Conservation (phyloP, 2,329 filamentous ascomycete genomes). For the Aspergillus vadensis region DNA sequence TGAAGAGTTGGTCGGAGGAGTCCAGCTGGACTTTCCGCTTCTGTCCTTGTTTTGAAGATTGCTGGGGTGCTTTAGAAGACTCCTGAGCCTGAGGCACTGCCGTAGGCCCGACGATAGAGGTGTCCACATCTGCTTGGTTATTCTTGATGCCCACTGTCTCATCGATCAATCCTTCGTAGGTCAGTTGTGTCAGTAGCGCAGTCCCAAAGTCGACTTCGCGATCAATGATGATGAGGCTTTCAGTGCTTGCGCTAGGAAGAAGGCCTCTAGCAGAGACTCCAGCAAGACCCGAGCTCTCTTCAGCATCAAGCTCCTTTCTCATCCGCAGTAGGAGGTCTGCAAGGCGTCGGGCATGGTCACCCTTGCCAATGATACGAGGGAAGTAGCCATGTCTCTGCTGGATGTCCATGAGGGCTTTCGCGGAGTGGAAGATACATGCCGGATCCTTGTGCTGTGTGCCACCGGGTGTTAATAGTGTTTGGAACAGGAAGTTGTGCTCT, state of each 20-base stretch:
- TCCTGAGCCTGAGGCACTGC: slow-evolving; percentile 57
- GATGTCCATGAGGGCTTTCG: slow-evolving; percentile 89
- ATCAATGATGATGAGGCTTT: slow-evolving; percentile 92
- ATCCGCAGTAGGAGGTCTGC: slow-evolving; percentile 86
- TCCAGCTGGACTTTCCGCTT: slow-evolving; percentile 90
- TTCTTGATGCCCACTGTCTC: slow-evolving; percentile 90
- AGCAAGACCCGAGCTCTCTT: slow-evolving; percentile 65
- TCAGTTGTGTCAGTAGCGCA: slow-evolving; percentile 87
- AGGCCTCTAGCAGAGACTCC: slow-evolving; percentile 63
- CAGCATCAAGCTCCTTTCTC: slow-evolving; percentile 86
- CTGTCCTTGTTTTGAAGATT: slow-evolving; percentile 60
- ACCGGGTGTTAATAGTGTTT: neutral
- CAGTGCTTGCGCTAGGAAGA: slow-evolving; percentile 81
- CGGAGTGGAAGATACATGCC: slow-evolving; percentile 83
- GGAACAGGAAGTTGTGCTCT: neutral
- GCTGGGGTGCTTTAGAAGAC: slow-evolving; percentile 52
- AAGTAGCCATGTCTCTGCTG: slow-evolving; percentile 92
- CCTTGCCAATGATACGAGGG: slow-evolving; percentile 91
- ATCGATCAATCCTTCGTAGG: slow-evolving; percentile 94
- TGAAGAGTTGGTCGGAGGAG: slow-evolving; percentile 84
- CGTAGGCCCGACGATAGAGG: slow-evolving; percentile 77
- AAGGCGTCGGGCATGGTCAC: slow-evolving; percentile 86
- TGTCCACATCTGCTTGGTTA: slow-evolving; percentile 90
- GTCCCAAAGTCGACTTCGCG: slow-evolving; percentile 94
- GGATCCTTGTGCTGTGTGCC: slow-evolving; percentile 73